A percentile compares a stretch with the other conserved stretches of the same genome.
phyloP scores from a whole-genome alignment of 129 eudicot species.

The Gnaphalium uliginosum region DNA sequence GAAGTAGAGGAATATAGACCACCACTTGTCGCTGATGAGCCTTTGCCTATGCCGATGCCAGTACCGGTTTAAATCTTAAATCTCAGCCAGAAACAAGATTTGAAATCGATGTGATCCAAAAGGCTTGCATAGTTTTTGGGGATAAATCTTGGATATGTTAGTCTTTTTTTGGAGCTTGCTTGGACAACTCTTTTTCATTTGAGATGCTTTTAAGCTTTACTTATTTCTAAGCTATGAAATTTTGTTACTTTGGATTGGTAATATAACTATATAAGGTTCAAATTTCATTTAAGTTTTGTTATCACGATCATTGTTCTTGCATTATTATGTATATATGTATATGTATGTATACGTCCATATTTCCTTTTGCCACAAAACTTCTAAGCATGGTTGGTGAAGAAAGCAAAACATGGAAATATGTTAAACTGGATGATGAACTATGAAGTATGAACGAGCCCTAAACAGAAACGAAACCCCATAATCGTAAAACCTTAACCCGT shows the following conservation, averaged over 20 bases:
- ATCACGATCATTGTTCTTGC: background rate
- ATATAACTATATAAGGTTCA: background rate
- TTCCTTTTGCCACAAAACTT: no score
- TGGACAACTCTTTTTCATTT: background rate
- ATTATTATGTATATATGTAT: background rate
- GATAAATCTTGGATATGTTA: constrained; percentile 3
- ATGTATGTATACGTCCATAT: no score
- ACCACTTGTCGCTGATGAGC: constrained; percentile 34
- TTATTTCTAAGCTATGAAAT: background rate
- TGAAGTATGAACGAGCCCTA: no score
- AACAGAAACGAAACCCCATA: no score
- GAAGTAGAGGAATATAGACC: constrained; percentile 44
- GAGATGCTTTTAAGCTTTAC: background rate
- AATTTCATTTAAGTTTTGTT: background rate
- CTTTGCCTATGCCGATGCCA: constrained; percentile 26
- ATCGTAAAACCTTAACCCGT: no score
- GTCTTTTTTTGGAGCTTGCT: background rate
- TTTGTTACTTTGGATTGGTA: constrained; percentile 21
- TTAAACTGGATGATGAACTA: no score
- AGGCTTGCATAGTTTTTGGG: background rate
- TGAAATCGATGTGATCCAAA: constrained; percentile 3
- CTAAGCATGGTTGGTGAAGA: no score
- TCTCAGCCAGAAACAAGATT: background rate
- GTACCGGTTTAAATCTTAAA: constrained; percentile 19
- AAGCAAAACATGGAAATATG: no score